Percentiles rank a stretch among this genome's conserved stretches.
phyloP scores from a whole-genome alignment of 495 filamentous ascomycete genomes.

The Echria macrotheca region DNA sequence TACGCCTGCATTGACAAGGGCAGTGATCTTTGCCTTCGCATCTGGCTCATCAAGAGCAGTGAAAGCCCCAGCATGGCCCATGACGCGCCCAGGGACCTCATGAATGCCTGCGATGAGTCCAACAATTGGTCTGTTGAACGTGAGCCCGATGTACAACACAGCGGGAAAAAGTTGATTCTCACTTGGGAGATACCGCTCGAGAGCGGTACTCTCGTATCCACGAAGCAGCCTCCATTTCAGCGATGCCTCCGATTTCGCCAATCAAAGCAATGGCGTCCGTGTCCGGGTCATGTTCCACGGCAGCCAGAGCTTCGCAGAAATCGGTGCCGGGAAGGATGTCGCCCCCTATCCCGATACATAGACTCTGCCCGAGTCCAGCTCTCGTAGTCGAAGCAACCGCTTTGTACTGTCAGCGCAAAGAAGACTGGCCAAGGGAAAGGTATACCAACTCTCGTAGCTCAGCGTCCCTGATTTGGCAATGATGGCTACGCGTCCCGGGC shows the following conservation, averaged over 20 bases:
- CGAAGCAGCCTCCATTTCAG: constrained; percentile 75
- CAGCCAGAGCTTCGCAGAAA: constrained; percentile 67
- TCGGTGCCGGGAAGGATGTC: constrained; percentile 80
- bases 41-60: constrained; percentile 60
- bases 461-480: constrained; percentile 85
- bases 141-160: too few relatives aligned
- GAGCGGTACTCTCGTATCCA: constrained; percentile 66
- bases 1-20: constrained; percentile 64
- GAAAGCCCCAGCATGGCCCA: constrained; percentile 89
- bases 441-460: constrained; percentile 59
- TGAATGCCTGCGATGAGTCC: constrained; percentile 68
- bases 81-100: constrained; percentile 62
- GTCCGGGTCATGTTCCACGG: constrained; percentile 68
- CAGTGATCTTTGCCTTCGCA: constrained; percentile 59
- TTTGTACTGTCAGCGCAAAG: constrained; percentile 6
- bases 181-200: constrained; percentile 61
- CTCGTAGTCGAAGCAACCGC: constrained; percentile 77
- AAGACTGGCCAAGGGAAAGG: not conserved
- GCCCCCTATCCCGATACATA: constrained; percentile 84
- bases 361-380: constrained; percentile 76
- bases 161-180: constrained; percentile 22
- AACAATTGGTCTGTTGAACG: constrained; percentile 78
- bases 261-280: constrained; percentile 80
- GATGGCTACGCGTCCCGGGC: constrained; percentile 71
- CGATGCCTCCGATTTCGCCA: constrained; percentile 80